These are phyloP conservation scores for Hibiscus syriacus DNA, from an alignment of 345 rosid species.

Conservation along the genomic window DNA sequence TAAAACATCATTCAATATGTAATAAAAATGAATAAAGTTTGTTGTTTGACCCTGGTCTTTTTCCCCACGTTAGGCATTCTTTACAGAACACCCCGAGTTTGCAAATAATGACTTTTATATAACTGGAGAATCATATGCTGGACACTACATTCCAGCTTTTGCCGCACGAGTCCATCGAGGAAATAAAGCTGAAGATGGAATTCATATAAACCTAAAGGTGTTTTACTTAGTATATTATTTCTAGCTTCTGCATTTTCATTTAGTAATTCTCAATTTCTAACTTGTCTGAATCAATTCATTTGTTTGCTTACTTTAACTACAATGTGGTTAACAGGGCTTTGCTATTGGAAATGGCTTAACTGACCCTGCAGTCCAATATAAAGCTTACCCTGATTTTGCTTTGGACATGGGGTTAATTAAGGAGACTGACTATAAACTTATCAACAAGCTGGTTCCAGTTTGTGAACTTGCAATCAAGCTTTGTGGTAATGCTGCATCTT, in stretches of 20 bases:
- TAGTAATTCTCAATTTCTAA: background rate
- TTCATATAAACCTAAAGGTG: constrained; percentile 86
- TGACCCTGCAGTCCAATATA: constrained; percentile 82
- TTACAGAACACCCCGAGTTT: constrained; percentile 76
- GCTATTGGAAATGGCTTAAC: constrained; percentile 99
- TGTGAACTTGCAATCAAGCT: constrained; percentile 85
- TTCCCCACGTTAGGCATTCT: constrained; percentile 61
- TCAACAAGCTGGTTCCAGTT: constrained; percentile 74
- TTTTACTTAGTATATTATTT: background rate
- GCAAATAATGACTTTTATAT: constrained; percentile 78
- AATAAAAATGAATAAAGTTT: background rate
- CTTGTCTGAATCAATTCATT: background rate
- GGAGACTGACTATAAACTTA: constrained; percentile 45
- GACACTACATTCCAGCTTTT: constrained; percentile 97
- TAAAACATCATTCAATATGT: background rate
- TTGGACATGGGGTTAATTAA: constrained; percentile 77
- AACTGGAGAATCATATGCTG: constrained; percentile 99
- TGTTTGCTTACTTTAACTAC: constrained; percentile 1
- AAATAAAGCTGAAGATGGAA: constrained; percentile 88
- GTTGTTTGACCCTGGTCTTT: constrained; percentile 1
- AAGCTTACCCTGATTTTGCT: constrained; percentile 96
- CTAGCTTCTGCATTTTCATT: background rate
- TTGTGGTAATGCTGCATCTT: constrained; percentile 46
- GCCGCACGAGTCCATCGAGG: constrained; percentile 87
- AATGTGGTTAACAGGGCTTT: constrained; percentile 56